Conservation (phyloP, 2,329 filamentous ascomycete species). For the Macrophomina tecta region DNA sequence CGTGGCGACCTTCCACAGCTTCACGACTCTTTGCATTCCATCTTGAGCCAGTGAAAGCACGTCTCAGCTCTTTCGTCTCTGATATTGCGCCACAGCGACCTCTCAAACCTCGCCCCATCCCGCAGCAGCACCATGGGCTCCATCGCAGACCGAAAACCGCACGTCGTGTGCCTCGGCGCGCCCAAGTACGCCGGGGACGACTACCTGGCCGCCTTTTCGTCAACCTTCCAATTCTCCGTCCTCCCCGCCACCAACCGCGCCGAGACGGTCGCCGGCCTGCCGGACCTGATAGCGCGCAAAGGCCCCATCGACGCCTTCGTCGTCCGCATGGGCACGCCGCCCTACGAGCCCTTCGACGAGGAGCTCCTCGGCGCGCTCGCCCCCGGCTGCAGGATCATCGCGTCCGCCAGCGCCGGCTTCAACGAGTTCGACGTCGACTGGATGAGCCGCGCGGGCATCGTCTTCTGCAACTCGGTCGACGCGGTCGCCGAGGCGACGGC, state of each 20-base stretch:
- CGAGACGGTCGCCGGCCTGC: constrained; percentile 46
- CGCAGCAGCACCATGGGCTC: constrained; percentile 11
- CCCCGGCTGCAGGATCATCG: background rate
- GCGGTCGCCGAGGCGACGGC: constrained; percentile 61
- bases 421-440: constrained; percentile 55
- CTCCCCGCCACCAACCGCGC: constrained; percentile 46
- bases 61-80: background rate
- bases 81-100: background rate
- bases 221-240: constrained; percentile 49
- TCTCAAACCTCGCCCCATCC: background rate
- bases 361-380: constrained; percentile 44
- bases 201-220: constrained; percentile 49
- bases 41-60: background rate
- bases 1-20: background rate
- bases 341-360: constrained; percentile 57
- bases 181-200: constrained; percentile 49
- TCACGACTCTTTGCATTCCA: background rate
- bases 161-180: constrained; percentile 51
- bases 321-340: constrained; percentile 56
- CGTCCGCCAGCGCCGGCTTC: constrained; percentile 50
- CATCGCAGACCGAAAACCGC: constrained; percentile 41
- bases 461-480: constrained; percentile 61
- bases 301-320: constrained; percentile 57
- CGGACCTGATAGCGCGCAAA: constrained; percentile 31
- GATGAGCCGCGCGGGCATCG: constrained; percentile 51